Evolutionary conservation across 257 asterid genomes (phyloP).

Genomic region (Echium plantagineum): DNA sequence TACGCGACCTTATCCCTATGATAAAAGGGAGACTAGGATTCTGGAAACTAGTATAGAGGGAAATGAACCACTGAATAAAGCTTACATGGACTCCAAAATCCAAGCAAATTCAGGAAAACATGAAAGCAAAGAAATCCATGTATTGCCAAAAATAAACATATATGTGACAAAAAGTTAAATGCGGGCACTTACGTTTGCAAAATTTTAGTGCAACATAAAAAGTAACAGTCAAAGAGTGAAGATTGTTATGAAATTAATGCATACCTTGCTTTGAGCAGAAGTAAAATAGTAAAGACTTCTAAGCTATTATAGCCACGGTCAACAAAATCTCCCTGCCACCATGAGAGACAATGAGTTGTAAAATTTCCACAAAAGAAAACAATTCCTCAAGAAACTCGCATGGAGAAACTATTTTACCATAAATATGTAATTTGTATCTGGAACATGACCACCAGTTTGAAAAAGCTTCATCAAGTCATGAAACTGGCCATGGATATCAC

Average conservation of each 20-base stretch:
- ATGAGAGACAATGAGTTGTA: conserved; percentile 8
- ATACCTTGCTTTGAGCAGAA: conserved; percentile 97
- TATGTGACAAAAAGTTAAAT: background rate
- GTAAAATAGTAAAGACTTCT: conserved; percentile 88
- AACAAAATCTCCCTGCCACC: conserved; percentile 89
- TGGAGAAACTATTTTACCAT: conserved; percentile 40
- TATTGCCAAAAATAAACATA: background rate
- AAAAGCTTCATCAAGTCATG: conserved; percentile 97
- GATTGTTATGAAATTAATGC: conserved; percentile 6
- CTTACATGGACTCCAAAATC: background rate
- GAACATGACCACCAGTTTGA: conserved; percentile 98
- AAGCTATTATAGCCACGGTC: conserved; percentile 98
- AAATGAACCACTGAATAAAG: background rate
- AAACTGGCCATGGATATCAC: conserved; percentile 96
- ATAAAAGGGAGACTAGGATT: too few relatives aligned
- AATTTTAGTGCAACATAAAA: background rate
- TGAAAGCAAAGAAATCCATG: background rate
- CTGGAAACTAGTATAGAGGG: conserved; percentile 7
- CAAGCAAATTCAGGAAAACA: background rate
- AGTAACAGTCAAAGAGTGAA: background rate
- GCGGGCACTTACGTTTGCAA: background rate
- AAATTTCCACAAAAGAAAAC: background rate
- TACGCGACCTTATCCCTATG: too few relatives aligned
- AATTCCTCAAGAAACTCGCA: background rate
- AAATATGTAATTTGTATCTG: conserved; percentile 91